Evolutionary conservation across 2,329 filamentous ascomycete species (phyloP), one percentile per base, ranked within the genome.

Genomic region (Pseudofabraea citricarpa): DNA sequence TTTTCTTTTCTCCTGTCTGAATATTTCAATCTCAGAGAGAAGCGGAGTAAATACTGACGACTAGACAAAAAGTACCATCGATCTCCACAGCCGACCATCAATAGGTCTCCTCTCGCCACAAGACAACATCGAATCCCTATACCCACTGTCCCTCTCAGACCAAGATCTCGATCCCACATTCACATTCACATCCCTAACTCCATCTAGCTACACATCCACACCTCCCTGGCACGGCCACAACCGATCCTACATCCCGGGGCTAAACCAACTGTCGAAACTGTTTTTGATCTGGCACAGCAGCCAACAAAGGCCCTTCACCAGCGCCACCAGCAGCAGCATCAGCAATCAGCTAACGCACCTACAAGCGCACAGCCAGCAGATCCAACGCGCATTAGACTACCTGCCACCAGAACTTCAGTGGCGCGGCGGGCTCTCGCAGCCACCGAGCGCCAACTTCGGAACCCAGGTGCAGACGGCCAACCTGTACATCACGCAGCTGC

Each of bases 401-500:
- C 57, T 67, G 1, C 62, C 61, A 0, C 58, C 61, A 0, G 58
- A 64, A 26, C 48, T 67, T 1, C 54, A 62, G 4, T 67, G 64
- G 64, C 54, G 63, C 1, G 64, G 64, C 3, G 62, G 64, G 0
- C 42, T 66, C 1, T 63, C 64, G 0, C 56, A 62, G 1, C 59
- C 59, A 0, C 35, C 52, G 0, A 44, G 46, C 9, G 54, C 56
- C 1, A 65, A 62, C 0, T 53, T 60, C 9, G 62, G 64, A 3
- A 64, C 66, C 35, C 61, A 66, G 31, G 63, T 58, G 3, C 64
- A 67, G 16, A 60, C 62, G 6, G 64, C 58, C 7, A 66, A 66
- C 43, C 45, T 67, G 4, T 62, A 64, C 37, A 56, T 67, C 24
- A 66, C 64, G 18, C 63, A 62, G 36, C 54, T 67, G 6, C 57